Conservation (phyloP, 129 eudicot species). For the Chrysanthemum lavandulifolium region DNA sequence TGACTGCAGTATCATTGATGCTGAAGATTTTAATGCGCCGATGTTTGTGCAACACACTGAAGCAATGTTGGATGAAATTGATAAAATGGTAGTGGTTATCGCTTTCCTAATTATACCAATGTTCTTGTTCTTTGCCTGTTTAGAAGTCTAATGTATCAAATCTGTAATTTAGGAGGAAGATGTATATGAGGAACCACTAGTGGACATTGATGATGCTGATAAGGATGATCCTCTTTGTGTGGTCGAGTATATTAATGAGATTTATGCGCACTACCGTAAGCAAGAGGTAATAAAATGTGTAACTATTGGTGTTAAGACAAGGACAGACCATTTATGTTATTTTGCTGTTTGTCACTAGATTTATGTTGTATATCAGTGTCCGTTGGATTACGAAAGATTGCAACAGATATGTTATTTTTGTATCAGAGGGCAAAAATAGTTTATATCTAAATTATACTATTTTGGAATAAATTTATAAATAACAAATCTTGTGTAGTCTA, state of each 20-base stretch:
- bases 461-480: too few relatives aligned
- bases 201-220: slow-evolving; percentile 62
- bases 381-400: too few relatives aligned
- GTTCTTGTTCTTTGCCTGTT: neutral
- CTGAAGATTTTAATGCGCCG: slow-evolving; percentile 56
- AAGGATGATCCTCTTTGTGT: slow-evolving; percentile 60
- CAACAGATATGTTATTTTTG: too few relatives aligned
- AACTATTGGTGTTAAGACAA: neutral
- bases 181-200: slow-evolving; percentile 41
- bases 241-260: slow-evolving; percentile 62
- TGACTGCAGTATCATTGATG: slow-evolving; percentile 53
- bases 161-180: slow-evolving; percentile 59
- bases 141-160: neutral
- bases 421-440: too few relatives aligned
- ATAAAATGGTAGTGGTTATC: slow-evolving; percentile 54
- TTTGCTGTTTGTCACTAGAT: too few relatives aligned
- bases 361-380: too few relatives aligned
- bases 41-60: slow-evolving; percentile 90
- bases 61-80: slow-evolving; percentile 82
- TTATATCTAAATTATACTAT: too few relatives aligned
- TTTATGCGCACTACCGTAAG: slow-evolving; percentile 50
- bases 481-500: too few relatives aligned
- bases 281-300: slow-evolving; percentile 42
- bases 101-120: neutral
- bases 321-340: too few relatives aligned